Evolutionary conservation across 2,329 filamentous ascomycete species (phyloP).

Genomic region (Bisporella sp.): DNA sequence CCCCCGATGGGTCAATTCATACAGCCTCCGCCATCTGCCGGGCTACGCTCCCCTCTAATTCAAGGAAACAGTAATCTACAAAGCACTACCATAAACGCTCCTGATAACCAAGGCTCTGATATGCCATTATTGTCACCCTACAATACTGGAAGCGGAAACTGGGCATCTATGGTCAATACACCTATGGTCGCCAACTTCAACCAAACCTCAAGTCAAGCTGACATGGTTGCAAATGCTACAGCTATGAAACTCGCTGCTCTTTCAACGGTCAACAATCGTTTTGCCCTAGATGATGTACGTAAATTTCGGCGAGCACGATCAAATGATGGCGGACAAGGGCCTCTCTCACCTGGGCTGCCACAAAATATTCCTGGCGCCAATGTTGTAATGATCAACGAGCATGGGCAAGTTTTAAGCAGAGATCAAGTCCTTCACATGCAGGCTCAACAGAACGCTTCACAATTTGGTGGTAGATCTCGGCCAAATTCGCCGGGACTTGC

Average conservation of each 20-base stretch:
- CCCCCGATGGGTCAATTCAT: conserved; percentile 91
- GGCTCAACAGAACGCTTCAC: conserved; percentile 45
- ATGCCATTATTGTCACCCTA: conserved; percentile 84
- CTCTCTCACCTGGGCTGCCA: conserved; percentile 60
- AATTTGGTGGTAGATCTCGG: conserved; percentile 66
- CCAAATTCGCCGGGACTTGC: conserved; percentile 85
- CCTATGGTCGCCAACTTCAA: conserved; percentile 89
- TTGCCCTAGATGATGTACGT: conserved; percentile 91
- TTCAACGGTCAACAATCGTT: conserved; percentile 96
- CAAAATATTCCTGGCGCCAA: conserved; percentile 63
- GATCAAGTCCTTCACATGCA: conserved; percentile 82
- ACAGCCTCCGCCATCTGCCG: conserved; percentile 68
- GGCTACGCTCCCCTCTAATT: conserved; percentile 73
- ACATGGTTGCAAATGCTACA: conserved; percentile 97
- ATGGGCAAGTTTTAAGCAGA: conserved; percentile 77
- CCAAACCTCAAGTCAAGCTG: conserved; percentile 44
- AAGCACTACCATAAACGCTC: conserved; percentile 71
- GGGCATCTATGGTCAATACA: conserved; percentile 98
- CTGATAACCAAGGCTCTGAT: conserved; percentile 61
- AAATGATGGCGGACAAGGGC: conserved; percentile 65
- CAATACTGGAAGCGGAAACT: conserved; percentile 75
- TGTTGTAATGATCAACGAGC: conserved; percentile 90
- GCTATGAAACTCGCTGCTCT: conserved; percentile 97
- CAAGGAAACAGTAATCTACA: conserved; percentile 66
- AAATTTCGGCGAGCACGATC: conserved; percentile 92